Percentiles rank a stretch among this genome's conserved stretches.
Conservation (phyloP, 2,329 filamentous ascomycete species). For the Stagonosporopsis vannaccii region DNA sequence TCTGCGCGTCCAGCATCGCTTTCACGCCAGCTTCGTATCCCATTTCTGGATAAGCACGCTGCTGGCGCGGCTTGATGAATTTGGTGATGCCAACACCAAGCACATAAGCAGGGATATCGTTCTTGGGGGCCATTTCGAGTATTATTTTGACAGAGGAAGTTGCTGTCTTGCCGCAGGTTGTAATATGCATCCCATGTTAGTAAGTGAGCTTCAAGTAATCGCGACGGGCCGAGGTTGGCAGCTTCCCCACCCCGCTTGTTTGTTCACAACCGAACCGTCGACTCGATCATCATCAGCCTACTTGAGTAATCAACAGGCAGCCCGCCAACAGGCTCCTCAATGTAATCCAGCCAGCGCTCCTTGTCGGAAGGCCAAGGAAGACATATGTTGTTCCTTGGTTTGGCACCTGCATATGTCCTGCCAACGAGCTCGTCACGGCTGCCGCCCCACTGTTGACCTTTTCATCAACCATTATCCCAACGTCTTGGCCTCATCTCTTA, state of each 20-base stretch:
- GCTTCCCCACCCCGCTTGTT: conserved; percentile 10
- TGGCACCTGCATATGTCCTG: neutral
- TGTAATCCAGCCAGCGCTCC: too few species aligned
- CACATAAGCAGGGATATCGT: conserved; percentile 70
- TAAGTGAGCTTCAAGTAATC: conserved; percentile 1
- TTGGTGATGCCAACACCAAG: conserved; percentile 98
- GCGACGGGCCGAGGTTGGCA: conserved; percentile 16
- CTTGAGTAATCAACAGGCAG: too few species aligned
- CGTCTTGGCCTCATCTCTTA: neutral
- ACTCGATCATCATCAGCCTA: conserved; percentile 3
- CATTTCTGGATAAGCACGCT: conserved; percentile 90
- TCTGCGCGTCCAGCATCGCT: conserved; percentile 79
- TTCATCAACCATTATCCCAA: neutral
- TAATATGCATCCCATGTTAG: neutral
- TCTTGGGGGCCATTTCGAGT: conserved; percentile 36
- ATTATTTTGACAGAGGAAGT: neutral
- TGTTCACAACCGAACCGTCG: conserved; percentile 2
- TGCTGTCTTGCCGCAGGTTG: neutral
- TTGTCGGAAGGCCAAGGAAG: neutral
- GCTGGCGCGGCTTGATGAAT: conserved; percentile 94
- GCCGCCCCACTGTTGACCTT: neutral
- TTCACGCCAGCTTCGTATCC: conserved; percentile 92
- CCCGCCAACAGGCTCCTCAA: neutral
- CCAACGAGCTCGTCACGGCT: neutral
- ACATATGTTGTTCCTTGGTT: neutral